These are phyloP conservation scores for Arachnomyces sp. DNA, from an alignment of 2,329 filamentous ascomycete genomes.

Conservation along the genomic window DNA sequence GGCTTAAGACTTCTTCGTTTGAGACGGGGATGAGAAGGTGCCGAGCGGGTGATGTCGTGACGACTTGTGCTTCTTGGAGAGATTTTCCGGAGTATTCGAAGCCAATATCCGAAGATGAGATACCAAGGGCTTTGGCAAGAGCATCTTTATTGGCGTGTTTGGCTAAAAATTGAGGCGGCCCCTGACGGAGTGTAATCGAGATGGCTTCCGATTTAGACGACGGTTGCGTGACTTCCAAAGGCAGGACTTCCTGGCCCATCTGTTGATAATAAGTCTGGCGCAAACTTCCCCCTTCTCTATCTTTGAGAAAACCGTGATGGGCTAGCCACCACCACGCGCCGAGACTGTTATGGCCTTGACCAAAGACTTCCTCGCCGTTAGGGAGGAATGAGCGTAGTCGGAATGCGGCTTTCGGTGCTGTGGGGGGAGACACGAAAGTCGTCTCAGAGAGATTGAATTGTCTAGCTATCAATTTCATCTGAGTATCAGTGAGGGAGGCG, in stretches of 20 bases:
- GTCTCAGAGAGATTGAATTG: constrained; percentile 14
- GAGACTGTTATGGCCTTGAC: constrained; percentile 16
- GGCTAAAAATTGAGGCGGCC: constrained; percentile 4
- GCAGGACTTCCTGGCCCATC: constrained; percentile 3
- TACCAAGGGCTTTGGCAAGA: constrained; percentile 9
- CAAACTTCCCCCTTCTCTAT: not conserved
- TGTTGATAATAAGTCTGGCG: constrained; percentile 4
- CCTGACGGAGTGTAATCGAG: constrained; percentile 9
- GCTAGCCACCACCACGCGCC: constrained; percentile 17
- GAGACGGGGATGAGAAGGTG: constrained; percentile 13
- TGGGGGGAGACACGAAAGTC: constrained; percentile 11
- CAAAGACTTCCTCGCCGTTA: constrained; percentile 16
- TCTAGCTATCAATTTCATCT: constrained; percentile 15
- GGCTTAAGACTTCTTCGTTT: constrained; percentile 7
- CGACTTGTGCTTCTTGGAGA: constrained; percentile 5
- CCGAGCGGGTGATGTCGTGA: constrained; percentile 13
- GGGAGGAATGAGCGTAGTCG: constrained; percentile 16
- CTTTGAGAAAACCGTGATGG: constrained; percentile 9
- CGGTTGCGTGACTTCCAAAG: constrained; percentile 1
- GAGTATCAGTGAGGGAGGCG: constrained; percentile 8
- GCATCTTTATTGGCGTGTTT: constrained; percentile 5
- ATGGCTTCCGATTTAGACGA: not conserved
- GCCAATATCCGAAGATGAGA: constrained; percentile 5
- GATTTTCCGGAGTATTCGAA: constrained; percentile 3
- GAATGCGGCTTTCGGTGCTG: constrained; percentile 7